Evolutionary conservation across 805 yeast species (phyloP), one percentile per base, ranked within the genome.

Genomic region (Lachancea nothofagi): DNA sequence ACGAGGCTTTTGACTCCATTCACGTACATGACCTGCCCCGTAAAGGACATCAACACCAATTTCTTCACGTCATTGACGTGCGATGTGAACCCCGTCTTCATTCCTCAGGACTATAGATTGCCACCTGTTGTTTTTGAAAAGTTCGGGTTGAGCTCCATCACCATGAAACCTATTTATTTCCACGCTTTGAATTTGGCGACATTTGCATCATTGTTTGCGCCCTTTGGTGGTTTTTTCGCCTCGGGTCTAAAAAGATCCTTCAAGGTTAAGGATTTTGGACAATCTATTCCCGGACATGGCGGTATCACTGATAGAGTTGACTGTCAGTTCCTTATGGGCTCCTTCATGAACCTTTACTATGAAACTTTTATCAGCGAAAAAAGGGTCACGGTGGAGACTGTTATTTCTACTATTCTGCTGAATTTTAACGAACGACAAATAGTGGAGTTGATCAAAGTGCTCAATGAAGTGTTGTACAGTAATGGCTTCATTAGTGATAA

Each of bases 201-300:
- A 3, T 93, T 93, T 71, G 97, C 98, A 2, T 90, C 97, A 0
- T 72, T 93, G 49, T 82, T 93, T 61, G 98, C 98, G 3, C 98
- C 98, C 44, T 93, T 93, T 59, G 98, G 98, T 40, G 98, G 98
- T 1, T 93, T 93, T 62, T 93, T 93, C 55, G 97, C 97, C 5
- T 82, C 94, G 39, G 98, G 97, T n/a, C 72, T 93, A 53, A 93
- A 93, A 69, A 79, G 98, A 65, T 87, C 97, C 10, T 89, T 93
- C 67, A 85, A 90, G 56, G 88, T 89, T 40, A 93, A 93, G 66
- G 98, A 93, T 65, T 93, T 93, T 57, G 98, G 97, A 50, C 95
- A 90, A 57, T 90, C 97, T 7, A 93, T 93, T 51, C 98, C 98
- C 12, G 98, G 98, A 23, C 98, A 93, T 59, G 98, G 98, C 47